Evolutionary conservation across 2,329 filamentous ascomycete genomes (phyloP), one percentile per base, ranked within the genome.

Genomic region (Xylariaceae sp.): DNA sequence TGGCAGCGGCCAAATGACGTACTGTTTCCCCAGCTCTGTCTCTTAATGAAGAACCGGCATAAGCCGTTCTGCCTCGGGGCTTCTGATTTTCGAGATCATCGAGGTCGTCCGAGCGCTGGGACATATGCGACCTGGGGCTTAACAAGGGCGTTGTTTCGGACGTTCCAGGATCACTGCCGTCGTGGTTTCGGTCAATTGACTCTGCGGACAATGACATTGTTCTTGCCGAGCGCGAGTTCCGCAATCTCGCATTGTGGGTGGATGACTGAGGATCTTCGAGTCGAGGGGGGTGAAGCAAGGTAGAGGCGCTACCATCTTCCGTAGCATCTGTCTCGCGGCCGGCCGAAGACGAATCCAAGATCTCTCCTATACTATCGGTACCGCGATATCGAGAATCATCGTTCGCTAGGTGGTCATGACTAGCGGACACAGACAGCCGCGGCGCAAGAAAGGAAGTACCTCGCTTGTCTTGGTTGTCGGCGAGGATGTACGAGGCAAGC

Each of bases 401-500:
- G 23, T 60, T 34, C 42, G 67, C 67, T 51, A 70, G 64, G 34
- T 60, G 58, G 37, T 73, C 69, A 42, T 58, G 66, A 53, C 65
- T 62, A 35, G 72, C 70, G 1, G 74, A 73, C 45, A 68, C 69
- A 15, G 75, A 74, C 51, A 72, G 73, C 57, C 72, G 71, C 51
- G 72, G 74, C 39, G 67, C 66, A 50, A 84, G 73, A 60, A 84
- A 80, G 8, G 77, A 75, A 3, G 78, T 74, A 61, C 72, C 76
- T 49, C 73, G 75, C 37, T 72, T 72, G 59, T 75, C 72, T 59
- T 79, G 75, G 67, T 81, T 80, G 67, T 89, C 85, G 45, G 87
- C 87, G 34, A 96, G 81, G 53, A 90, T 87, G 71, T 92, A 91
- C 15, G 85, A 90, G 49, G 92, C 92, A 58, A 96, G 80, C 74